Evolutionary conservation across 192 early-diverging fungal species (phyloP), one percentile per base, ranked within the genome.

Genomic region (Coemansia sp.): DNA sequence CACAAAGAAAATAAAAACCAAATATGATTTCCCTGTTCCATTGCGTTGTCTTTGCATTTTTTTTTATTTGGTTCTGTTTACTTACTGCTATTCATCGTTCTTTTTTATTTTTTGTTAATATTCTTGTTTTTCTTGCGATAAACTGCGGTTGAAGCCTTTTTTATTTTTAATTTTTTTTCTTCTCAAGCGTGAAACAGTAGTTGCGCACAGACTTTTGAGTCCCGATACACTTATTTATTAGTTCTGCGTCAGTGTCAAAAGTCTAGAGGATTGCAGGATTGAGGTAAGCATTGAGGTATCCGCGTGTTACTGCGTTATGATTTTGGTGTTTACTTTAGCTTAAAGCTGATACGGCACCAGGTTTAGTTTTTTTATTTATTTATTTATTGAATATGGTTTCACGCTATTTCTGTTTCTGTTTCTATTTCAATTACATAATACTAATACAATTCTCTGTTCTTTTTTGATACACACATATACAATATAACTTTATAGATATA

Each of bases 111-210:
- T 45, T 22, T 7, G 3, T 62, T 61, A 11, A 34, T 61, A 34
- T 41, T 11, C 38, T 14, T 62, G 2, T 62, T 56, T 56, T 34
- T 70, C 59, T 64, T 37, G 6, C 45, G 45, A 15, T 12, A 48
- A 48, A 61, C 28, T 48, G 45, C 45, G 45, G 14, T 8, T 15
- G 17, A 12, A 48, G 17, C 9, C 3, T 12, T 12, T 48, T 12
- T 15, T 28, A 28, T 48, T 48, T 48, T 48, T 48, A 12, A 48
- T 48, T 12, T 4, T 48, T 48, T 48, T 12, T 28, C 22, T 28
- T 28, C 17, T 48, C 8, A 14, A 17, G 11, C 45, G 17, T 48
- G 17, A 8, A 48, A 1, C 45, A 28, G 22, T 28, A 28, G 22
- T 28, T 28, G 22, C 22, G 22, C 22, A 28, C 22, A 28, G 22